Conservation (phyloP, 345 rosid genomes). For the Angophora floribunda region DNA sequence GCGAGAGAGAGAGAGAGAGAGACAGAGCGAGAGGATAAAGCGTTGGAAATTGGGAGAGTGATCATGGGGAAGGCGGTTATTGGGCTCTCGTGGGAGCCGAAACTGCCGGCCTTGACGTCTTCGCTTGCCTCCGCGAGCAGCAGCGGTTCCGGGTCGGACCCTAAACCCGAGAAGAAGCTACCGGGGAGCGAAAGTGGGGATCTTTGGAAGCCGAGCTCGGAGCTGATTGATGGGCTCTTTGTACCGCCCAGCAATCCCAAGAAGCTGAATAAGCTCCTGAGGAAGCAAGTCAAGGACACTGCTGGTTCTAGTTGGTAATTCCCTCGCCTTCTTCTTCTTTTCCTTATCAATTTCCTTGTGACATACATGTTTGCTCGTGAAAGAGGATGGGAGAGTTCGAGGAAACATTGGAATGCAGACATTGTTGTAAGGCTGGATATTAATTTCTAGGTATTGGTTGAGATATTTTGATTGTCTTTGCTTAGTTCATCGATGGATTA, state of each 20-base stretch:
- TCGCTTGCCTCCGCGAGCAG: conserved; percentile 15
- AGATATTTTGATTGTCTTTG: neutral
- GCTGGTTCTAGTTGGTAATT: conserved; percentile 59
- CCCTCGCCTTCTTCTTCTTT: neutral
- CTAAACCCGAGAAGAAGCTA: neutral
- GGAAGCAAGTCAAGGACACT: conserved; percentile 64
- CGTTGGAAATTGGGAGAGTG: neutral
- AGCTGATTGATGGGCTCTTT: conserved; percentile 78
- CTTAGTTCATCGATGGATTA: neutral
- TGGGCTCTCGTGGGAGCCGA: conserved; percentile 84
- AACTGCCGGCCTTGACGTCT: conserved; percentile 13
- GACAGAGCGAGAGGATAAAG: neutral
- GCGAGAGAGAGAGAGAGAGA: neutral
- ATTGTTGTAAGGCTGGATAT: neutral
- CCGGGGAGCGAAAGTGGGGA: conserved; percentile 10
- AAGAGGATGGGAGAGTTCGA: neutral
- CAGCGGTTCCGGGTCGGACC: neutral
- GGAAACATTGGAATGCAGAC: neutral
- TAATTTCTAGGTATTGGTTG: neutral
- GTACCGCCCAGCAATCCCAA: conserved; percentile 66
- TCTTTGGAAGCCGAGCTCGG: conserved; percentile 53
- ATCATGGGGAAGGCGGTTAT: conserved; percentile 41
- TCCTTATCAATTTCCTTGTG: neutral
- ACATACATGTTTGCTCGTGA: neutral
- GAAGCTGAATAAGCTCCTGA: conserved; percentile 55